phyloP scores from a whole-genome alignment of 108 stramenopile species.

The Cyclotella baltica region DNA sequence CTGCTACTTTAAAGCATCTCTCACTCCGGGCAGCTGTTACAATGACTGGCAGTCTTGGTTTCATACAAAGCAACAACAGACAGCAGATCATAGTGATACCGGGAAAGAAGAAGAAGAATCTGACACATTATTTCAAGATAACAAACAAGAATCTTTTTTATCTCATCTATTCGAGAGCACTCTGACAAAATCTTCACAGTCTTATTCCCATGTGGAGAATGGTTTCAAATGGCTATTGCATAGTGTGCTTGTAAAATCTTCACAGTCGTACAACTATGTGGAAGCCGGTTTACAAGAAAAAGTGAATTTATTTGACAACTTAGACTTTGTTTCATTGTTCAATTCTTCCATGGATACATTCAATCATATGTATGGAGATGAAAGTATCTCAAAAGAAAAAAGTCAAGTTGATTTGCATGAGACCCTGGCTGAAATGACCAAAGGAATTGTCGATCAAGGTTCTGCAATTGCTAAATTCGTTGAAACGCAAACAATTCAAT shows the following conservation, averaged over 20 bases:
- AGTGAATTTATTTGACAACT: neutral
- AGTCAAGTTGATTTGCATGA: neutral
- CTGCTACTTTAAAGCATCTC: neutral
- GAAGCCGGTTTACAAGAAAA: neutral
- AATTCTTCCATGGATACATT: no score
- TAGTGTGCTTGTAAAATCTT: no score
- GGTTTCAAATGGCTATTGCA: no score
- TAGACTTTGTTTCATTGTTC: no score
- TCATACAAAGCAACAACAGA: neutral
- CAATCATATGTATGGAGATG: no score
- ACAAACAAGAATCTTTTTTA: neutral
- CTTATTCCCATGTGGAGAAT: neutral
- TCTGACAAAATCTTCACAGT: neutral
- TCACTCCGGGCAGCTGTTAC: neutral
- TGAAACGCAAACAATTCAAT: neutral
- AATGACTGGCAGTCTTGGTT: slow-evolving; percentile 2
- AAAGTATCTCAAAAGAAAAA: neutral
- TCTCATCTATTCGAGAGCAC: neutral
- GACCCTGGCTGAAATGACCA: neutral
- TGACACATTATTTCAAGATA: no score
- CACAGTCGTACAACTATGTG: no score
- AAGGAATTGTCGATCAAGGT: neutral
- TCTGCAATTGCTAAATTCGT: neutral
- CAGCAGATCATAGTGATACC: no score
- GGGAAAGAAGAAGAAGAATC: no score